phyloP scores from a whole-genome alignment of 768 basidiomycete species.

The Leccinum fibrillosum region DNA sequence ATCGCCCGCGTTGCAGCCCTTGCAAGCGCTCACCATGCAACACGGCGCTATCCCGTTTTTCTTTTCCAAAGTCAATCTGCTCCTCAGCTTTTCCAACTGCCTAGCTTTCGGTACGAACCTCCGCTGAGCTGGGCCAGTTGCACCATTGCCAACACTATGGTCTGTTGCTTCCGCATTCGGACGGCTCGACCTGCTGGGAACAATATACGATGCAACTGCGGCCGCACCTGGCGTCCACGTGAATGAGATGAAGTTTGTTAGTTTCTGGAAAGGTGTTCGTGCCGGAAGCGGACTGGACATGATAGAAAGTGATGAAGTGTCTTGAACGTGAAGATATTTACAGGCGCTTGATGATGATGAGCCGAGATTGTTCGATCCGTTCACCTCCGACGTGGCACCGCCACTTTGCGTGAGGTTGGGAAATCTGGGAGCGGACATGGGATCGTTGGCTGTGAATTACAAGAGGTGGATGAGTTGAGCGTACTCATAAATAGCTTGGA shows the following conservation, averaged over 20 bases:
- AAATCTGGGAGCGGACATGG: constrained; percentile 37
- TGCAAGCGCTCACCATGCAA: constrained; percentile 28
- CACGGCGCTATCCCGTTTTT: constrained; percentile 16
- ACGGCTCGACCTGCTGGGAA: constrained; percentile 16
- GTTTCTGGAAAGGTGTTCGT: constrained; percentile 55
- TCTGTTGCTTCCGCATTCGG: constrained; percentile 7
- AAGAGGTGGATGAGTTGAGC: constrained; percentile 51
- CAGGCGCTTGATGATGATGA: constrained; percentile 13
- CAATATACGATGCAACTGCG: constrained; percentile 23
- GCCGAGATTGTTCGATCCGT: constrained; percentile 24
- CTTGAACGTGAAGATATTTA: constrained; percentile 26
- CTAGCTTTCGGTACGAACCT: constrained; percentile 59
- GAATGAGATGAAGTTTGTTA: constrained; percentile 59
- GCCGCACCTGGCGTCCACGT: constrained; percentile 47
- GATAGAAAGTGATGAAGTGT: constrained; percentile 41
- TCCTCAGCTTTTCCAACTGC: constrained; percentile 62
- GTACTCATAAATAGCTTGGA: constrained; percentile 49
- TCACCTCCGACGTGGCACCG: constrained; percentile 26
- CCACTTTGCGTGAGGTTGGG: constrained; percentile 28
- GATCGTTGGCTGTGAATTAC: constrained; percentile 33
- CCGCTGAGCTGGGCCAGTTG: constrained; percentile 21
- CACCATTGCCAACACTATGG: constrained; percentile 7
- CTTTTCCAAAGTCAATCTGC: constrained; percentile 46
- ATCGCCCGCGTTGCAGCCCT: constrained; percentile 22
- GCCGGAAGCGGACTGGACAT: constrained; percentile 52